phyloP scores from a whole-genome alignment of 2,329 filamentous ascomycete genomes.

The Stagonosporopsis vannaccii region DNA sequence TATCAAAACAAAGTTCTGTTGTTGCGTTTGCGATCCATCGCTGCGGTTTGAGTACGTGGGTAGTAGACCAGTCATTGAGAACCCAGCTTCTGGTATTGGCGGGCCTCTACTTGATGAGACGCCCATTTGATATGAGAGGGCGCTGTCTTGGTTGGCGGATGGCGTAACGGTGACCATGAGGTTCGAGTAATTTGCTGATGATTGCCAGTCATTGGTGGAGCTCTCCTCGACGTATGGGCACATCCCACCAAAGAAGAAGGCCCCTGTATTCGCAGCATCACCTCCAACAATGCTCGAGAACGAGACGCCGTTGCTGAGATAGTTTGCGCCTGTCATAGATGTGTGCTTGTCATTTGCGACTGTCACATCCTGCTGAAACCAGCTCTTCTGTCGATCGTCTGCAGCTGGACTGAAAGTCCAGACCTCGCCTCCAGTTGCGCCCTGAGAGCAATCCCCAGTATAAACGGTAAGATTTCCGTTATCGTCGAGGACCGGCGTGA shows the following conservation, averaged over 20 bases:
- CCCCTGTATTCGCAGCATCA: slow-evolving; percentile 60
- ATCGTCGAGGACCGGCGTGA: slow-evolving; percentile 71
- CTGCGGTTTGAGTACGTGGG: slow-evolving; percentile 74
- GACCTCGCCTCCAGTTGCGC: slow-evolving; percentile 61
- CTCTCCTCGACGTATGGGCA: slow-evolving; percentile 61
- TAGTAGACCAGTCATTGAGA: slow-evolving; percentile 77
- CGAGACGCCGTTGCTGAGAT: slow-evolving; percentile 66
- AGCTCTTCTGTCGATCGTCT: slow-evolving; percentile 57
- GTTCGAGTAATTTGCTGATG: slow-evolving; percentile 78
- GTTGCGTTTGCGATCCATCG: slow-evolving; percentile 69
- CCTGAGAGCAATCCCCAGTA: slow-evolving; percentile 72
- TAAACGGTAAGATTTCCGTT: slow-evolving; percentile 77
- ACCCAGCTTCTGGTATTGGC: slow-evolving; percentile 84
- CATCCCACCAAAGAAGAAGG: slow-evolving; percentile 91
- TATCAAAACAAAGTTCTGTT: slow-evolving; percentile 80
- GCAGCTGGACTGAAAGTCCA: slow-evolving; percentile 70
- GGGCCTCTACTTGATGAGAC: slow-evolving; percentile 64
- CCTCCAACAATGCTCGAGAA: slow-evolving; percentile 71
- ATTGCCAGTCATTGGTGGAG: slow-evolving; percentile 62
- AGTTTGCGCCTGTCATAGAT: slow-evolving; percentile 59
- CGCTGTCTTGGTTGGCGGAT: slow-evolving; percentile 42
- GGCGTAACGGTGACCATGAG: slow-evolving; percentile 74
- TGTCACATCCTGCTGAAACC: slow-evolving; percentile 57
- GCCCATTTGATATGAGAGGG: slow-evolving; percentile 55
- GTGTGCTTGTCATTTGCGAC: slow-evolving; percentile 45